These are phyloP conservation scores for Coemansia sp. DNA, from an alignment of 192 early-diverging fungal genomes.

Conservation along the genomic window DNA sequence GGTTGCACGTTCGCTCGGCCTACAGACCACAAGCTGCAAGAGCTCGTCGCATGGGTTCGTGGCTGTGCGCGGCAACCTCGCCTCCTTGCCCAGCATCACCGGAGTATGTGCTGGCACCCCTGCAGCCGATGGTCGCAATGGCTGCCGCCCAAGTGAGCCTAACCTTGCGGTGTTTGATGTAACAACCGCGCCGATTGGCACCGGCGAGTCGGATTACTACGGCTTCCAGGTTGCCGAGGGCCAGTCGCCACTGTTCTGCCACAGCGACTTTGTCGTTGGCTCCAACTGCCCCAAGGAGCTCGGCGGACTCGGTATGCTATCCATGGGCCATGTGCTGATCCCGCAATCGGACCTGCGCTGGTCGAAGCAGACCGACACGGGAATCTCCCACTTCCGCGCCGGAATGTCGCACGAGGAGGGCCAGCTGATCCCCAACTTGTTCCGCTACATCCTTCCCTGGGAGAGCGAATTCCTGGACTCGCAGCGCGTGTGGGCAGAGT, in stretches of 20 bases:
- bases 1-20: conserved; percentile 37
- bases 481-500: conserved; percentile 99
- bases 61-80: conserved; percentile 20
- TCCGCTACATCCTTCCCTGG: conserved; percentile 98
- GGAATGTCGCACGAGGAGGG: conserved; percentile 99
- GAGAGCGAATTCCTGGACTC: conserved; percentile 99
- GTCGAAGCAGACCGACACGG: conserved; percentile 94
- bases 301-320: conserved; percentile 97
- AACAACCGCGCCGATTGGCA: conserved; percentile 10
- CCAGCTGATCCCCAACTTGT: conserved; percentile 95
- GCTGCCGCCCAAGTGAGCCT: not conserved
- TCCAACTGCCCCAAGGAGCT: conserved; percentile 85
- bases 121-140: not conserved
- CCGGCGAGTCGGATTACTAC: conserved; percentile 20
- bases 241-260: conserved; percentile 50
- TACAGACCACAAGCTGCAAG: conserved; percentile 26
- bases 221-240: conserved; percentile 43
- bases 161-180: conserved; percentile 22
- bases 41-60: conserved; percentile 28
- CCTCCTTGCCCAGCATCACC: conserved; percentile 15
- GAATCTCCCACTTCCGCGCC: conserved; percentile 96
- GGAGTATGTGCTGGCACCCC: conserved; percentile 10
- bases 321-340: conserved; percentile 98
- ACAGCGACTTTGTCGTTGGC: conserved; percentile 49
- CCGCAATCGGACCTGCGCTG: conserved; percentile 96